These are phyloP conservation scores for Sporothrix euskadiensis DNA, from an alignment of 2,329 filamentous ascomycete species.

Conservation along the genomic window DNA sequence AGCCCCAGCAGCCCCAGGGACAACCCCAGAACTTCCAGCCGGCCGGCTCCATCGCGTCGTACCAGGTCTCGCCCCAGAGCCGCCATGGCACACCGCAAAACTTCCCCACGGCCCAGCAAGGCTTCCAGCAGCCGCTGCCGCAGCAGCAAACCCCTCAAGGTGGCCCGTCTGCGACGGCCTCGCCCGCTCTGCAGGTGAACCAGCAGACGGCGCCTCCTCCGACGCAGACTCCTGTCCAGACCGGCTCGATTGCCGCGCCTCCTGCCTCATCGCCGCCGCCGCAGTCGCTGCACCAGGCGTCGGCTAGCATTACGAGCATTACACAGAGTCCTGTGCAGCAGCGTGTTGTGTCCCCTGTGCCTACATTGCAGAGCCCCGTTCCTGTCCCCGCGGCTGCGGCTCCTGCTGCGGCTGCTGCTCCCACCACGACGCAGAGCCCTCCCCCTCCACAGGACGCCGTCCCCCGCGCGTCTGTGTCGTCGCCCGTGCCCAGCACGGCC, in stretches of 20 bases:
- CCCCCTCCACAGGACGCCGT: background rate
- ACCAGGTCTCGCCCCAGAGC: slow-evolving; percentile 27
- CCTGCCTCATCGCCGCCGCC: background rate
- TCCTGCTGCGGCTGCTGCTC: background rate
- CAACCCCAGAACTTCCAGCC: slow-evolving; percentile 1
- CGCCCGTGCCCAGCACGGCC: slow-evolving; percentile 4
- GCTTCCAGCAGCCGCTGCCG: slow-evolving; percentile 12
- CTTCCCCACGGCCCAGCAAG: slow-evolving; percentile 17
- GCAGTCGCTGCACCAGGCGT: background rate
- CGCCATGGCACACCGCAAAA: slow-evolving; percentile 25
- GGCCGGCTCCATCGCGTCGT: background rate
- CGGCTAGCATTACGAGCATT: background rate
- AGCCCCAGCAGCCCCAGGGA: background rate
- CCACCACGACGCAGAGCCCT: background rate
- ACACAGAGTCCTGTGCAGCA: slow-evolving; percentile 5
- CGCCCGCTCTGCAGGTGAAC: background rate
- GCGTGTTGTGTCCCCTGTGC: background rate
- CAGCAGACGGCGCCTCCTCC: background rate
- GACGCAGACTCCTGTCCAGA: background rate
- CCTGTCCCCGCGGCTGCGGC: background rate
- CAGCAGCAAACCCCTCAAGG: background rate
- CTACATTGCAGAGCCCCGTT: background rate
- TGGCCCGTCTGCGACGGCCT: background rate
- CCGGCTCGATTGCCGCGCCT: background rate
- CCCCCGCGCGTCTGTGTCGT: background rate